Conservation (phyloP, 768 basidiomycete genomes). For the Gloeophyllum trabeum region DNA sequence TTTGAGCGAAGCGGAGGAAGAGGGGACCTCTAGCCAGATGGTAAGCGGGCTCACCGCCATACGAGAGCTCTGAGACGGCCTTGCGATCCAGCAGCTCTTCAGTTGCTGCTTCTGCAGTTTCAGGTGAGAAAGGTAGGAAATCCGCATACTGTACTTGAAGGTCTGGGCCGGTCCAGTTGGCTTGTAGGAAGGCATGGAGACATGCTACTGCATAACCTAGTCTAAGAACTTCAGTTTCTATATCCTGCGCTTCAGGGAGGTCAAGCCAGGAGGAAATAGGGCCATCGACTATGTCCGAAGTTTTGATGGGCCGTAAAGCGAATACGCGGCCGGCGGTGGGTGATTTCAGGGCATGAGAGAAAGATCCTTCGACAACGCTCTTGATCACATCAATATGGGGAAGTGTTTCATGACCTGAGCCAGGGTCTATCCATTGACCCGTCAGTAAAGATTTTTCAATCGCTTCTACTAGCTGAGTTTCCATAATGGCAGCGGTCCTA, state of each 20-base stretch:
- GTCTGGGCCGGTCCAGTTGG: constrained; percentile 94
- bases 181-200: constrained; percentile 84
- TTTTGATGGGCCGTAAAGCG: constrained; percentile 11
- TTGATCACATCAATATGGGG: constrained; percentile 30
- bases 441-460: constrained; percentile 50
- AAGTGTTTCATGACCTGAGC: constrained; percentile 20
- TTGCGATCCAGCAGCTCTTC: constrained; percentile 47
- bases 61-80: constrained; percentile 68
- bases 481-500: too few relatives aligned
- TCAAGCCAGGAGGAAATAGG: constrained; percentile 25
- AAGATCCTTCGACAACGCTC: constrained; percentile 47
- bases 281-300: constrained; percentile 21
- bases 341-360: constrained; percentile 35
- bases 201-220: constrained; percentile 67
- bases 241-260: constrained; percentile 18
- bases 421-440: constrained; percentile 27
- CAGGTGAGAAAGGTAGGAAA: constrained; percentile 25
- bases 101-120: constrained; percentile 11
- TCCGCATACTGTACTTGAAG: constrained; percentile 43
- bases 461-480: background rate
- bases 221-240: constrained; percentile 40
- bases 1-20: constrained; percentile 66
- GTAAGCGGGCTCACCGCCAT: constrained; percentile 90
- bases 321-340: constrained; percentile 24
- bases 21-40: constrained; percentile 66